A percentile compares a stretch with the other conserved stretches of the same genome.
phyloP scores from a whole-genome alignment of 1,284 basidiomycete genomes.

The Puccinia polysora region DNA sequence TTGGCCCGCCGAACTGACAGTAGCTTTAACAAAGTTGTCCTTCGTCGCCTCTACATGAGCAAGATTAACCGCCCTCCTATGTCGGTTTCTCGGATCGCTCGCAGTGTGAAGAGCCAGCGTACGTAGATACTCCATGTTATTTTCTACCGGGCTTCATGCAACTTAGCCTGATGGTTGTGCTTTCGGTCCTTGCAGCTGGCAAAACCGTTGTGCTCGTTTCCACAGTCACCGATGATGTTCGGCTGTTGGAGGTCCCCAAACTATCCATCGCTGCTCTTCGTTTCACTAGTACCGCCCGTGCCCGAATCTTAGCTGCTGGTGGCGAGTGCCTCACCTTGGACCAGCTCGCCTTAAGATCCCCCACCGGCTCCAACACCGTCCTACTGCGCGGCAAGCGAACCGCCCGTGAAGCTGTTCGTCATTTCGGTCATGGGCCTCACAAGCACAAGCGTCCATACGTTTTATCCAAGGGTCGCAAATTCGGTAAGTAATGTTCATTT shows the following conservation, averaged over 20 bases:
- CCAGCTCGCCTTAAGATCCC: slow-evolving; percentile 88
- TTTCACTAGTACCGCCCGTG: slow-evolving; percentile 87
- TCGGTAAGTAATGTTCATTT: slow-evolving; percentile 47
- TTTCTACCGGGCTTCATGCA: slow-evolving; percentile 46
- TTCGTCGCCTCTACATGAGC: slow-evolving; percentile 93
- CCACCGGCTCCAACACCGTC: slow-evolving; percentile 92
- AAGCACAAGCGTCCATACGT: slow-evolving; percentile 86
- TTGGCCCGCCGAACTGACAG: slow-evolving; percentile 94
- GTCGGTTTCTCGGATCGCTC: slow-evolving; percentile 76
- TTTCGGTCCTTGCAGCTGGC: slow-evolving; percentile 13
- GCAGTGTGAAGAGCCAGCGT: slow-evolving; percentile 66
- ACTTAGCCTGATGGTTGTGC: background rate
- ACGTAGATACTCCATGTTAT: slow-evolving; percentile 64
- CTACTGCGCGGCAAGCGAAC: slow-evolving; percentile 87
- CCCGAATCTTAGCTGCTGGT: slow-evolving; percentile 89
- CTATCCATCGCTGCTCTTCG: slow-evolving; percentile 88
- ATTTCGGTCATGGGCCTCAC: slow-evolving; percentile 42
- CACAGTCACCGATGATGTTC: slow-evolving; percentile 93
- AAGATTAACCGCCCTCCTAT: slow-evolving; percentile 96
- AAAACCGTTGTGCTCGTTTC: slow-evolving; percentile 88
- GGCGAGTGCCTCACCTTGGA: slow-evolving; percentile 94
- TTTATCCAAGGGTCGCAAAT: slow-evolving; percentile 89
- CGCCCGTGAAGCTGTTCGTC: slow-evolving; percentile 64
- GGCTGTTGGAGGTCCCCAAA: slow-evolving; percentile 80
- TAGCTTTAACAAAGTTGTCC: slow-evolving; percentile 95